Percentiles rank a stretch among this genome's conserved stretches.
Conservation (phyloP, 345 rosid species). For the Gossypium stocksii region DNA sequence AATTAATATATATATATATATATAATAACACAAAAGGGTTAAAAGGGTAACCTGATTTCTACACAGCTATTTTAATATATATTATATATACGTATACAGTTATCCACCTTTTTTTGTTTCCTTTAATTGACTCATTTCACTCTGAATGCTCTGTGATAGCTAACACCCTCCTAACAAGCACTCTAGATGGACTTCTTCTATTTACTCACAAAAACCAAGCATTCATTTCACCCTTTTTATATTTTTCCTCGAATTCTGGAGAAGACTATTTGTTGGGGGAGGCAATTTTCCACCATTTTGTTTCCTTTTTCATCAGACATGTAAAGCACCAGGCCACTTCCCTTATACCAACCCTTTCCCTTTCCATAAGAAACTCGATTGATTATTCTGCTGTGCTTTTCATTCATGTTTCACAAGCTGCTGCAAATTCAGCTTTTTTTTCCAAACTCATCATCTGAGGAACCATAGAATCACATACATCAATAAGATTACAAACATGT, state of each 20-base stretch:
- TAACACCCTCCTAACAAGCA: not conserved
- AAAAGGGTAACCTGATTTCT: not conserved
- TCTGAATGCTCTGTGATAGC: not conserved
- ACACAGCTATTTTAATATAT: slow-evolving; percentile 18
- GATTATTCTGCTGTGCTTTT: not conserved
- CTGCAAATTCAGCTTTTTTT: slow-evolving; percentile 10
- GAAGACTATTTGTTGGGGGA: not conserved
- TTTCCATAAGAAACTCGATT: not conserved
- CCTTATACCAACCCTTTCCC: not conserved
- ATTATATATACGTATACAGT: not conserved
- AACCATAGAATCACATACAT: slow-evolving; percentile 15
- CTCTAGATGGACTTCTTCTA: not conserved
- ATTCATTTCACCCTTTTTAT: not conserved
- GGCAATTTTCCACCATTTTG: slow-evolving; percentile 3
- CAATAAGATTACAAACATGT: not conserved
- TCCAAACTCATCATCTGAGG: slow-evolving; percentile 19
- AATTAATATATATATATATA: too few species aligned
- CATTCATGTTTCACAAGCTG: not conserved
- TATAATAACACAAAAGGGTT: too few species aligned
- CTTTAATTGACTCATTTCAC: not conserved
- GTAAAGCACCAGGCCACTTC: not conserved
- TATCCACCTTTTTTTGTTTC: not conserved
- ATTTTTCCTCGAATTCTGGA: not conserved
- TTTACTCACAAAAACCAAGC: not conserved
- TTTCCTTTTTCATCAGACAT: not conserved